Percentiles rank a stretch among this genome's conserved stretches.
Conservation (phyloP, 371 early-diverging fungal species). For the Encephalitozoon cuniculi region DNA sequence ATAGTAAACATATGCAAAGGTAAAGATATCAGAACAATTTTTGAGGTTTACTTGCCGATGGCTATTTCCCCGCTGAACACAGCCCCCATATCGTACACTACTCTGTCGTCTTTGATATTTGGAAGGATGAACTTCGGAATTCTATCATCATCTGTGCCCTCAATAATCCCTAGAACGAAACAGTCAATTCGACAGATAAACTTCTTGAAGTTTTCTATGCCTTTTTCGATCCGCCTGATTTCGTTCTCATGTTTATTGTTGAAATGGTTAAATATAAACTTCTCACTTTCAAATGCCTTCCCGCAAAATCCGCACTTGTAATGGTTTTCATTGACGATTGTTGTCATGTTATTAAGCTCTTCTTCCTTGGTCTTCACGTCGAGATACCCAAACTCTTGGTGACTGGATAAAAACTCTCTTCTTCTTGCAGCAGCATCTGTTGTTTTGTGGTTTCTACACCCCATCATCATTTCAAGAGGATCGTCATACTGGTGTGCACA, state of each 20-base stretch:
- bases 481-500: constrained; percentile 14
- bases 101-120: not conserved
- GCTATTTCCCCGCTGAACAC: constrained; percentile 29
- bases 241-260: constrained; percentile 18
- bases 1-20: not conserved
- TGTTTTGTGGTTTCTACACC: constrained; percentile 1
- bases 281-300: constrained; percentile 15
- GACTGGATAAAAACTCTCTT: constrained; percentile 4
- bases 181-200: constrained; percentile 14
- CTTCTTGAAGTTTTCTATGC: not conserved
- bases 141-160: constrained; percentile 8
- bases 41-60: not conserved
- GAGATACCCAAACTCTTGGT: constrained; percentile 1
- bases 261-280: constrained; percentile 15
- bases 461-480: constrained; percentile 5
- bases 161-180: not conserved
- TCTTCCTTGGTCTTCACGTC: not conserved
- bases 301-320: constrained; percentile 26
- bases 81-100: constrained; percentile 24
- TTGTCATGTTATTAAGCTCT: constrained; percentile 16
- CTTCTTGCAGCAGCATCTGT: not conserved
- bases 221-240: constrained; percentile 3
- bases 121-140: not conserved
- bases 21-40: not conserved
- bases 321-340: constrained; percentile 8